phyloP scores from a whole-genome alignment of 345 rosid genomes.

The Citrus reticulata region DNA sequence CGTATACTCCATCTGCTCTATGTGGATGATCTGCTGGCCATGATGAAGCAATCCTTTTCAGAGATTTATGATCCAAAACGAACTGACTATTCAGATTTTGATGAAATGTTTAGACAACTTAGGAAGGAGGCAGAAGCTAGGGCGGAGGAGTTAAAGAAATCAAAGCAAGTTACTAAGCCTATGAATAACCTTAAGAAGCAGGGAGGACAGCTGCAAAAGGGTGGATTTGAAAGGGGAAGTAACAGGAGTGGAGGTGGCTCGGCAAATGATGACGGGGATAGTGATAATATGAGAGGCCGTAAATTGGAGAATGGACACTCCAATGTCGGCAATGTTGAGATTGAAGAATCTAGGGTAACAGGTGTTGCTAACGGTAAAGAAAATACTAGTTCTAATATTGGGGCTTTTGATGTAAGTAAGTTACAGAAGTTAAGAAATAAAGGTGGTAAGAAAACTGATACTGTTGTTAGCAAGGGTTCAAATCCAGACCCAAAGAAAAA shows the following conservation, averaged over 20 bases:
- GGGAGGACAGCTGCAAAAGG: conserved; percentile 56
- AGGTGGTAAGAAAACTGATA: conserved; percentile 86
- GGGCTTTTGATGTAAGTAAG: conserved; percentile 84
- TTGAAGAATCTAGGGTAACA: conserved; percentile 40
- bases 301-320: conserved; percentile 67
- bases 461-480: conserved; percentile 66
- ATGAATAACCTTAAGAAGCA: conserved; percentile 50
- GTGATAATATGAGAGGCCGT: conserved; percentile 31
- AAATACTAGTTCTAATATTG: conserved; percentile 62
- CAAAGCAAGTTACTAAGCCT: conserved; percentile 56
- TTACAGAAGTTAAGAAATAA: conserved; percentile 84
- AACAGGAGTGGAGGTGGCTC: conserved; percentile 36
- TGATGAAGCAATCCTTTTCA: conserved; percentile 71
- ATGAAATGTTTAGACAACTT: conserved; percentile 86
- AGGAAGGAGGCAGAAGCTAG: conserved; percentile 92
- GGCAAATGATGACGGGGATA: conserved; percentile 56
- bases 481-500: conserved; percentile 78
- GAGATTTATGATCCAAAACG: conserved; percentile 78
- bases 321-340: conserved; percentile 38
- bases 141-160: conserved; percentile 77
- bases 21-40: conserved; percentile 81
- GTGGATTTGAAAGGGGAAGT: conserved; percentile 60
- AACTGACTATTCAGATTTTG: conserved; percentile 59
- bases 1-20: conserved; percentile 83
- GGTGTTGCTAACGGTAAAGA: conserved; percentile 73